phyloP scores from a whole-genome alignment of 257 asterid genomes.

The Anisodus acutangulus region DNA sequence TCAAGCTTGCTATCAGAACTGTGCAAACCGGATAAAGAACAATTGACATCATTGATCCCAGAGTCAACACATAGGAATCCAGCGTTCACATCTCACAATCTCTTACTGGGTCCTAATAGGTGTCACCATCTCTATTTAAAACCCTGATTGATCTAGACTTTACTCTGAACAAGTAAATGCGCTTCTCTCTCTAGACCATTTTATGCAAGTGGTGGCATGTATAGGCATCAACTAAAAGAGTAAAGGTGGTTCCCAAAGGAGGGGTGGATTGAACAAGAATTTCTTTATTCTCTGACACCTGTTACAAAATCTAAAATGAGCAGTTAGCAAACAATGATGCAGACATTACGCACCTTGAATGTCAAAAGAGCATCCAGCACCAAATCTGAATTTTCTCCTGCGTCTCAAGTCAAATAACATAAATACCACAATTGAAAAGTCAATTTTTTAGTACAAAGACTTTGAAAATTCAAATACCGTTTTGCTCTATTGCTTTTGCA shows the following conservation, averaged over 20 bases:
- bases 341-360: slow-evolving; percentile 54
- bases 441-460: neutral
- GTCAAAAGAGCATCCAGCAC: slow-evolving; percentile 65
- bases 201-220: neutral
- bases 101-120: neutral
- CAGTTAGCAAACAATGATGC: neutral
- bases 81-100: neutral
- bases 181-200: neutral
- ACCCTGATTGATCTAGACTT: neutral
- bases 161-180: neutral
- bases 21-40: neutral
- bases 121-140: neutral
- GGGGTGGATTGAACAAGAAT: slow-evolving; percentile 1
- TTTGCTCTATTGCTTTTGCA: slow-evolving; percentile 42
- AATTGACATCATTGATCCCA: neutral
- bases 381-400: slow-evolving; percentile 61
- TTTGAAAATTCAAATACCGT: slow-evolving; percentile 32
- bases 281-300: slow-evolving; percentile 6
- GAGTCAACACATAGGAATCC: neutral
- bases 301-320: neutral
- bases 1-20: neutral
- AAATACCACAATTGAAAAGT: slow-evolving; percentile 8
- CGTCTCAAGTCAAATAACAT: slow-evolving; percentile 27
- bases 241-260: neutral
- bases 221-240: neutral